Conservation (phyloP, 257 asterid species). For the Nicotiana tabacum region DNA sequence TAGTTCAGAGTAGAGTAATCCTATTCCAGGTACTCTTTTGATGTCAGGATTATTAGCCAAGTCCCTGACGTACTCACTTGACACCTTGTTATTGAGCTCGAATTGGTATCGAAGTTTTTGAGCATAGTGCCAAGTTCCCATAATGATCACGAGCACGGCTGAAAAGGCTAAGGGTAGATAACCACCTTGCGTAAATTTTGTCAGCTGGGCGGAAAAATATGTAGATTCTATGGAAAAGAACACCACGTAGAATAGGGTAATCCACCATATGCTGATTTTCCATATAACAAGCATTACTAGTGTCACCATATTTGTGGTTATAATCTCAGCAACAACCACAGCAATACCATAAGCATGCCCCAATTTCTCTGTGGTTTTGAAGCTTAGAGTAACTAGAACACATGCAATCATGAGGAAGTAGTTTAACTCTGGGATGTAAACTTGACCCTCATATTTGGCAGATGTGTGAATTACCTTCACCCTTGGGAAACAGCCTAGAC, state of each 20-base stretch:
- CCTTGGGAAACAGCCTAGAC: constrained; percentile 62
- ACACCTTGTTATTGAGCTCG: constrained; percentile 60
- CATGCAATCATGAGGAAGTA: constrained; percentile 70
- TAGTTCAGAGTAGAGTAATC: constrained; percentile 53
- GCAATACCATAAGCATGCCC: constrained; percentile 85
- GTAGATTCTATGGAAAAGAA: constrained; percentile 32
- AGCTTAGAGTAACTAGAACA: constrained; percentile 38
- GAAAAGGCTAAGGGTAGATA: constrained; percentile 57
- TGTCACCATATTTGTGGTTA: constrained; percentile 49
- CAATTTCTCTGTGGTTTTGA: constrained; percentile 49
- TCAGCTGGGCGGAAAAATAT: constrained; percentile 46
- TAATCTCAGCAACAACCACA: constrained; percentile 60
- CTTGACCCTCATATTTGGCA: constrained; percentile 59
- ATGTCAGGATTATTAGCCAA: constrained; percentile 26
- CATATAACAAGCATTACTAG: constrained; percentile 60
- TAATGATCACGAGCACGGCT: constrained; percentile 34
- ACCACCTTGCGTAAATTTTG: constrained; percentile 66
- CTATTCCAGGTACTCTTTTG: constrained; percentile 55
- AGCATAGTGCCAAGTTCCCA: constrained; percentile 66
- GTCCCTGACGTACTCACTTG: constrained; percentile 32
- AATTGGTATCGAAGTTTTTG: constrained; percentile 45
- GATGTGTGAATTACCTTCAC: constrained; percentile 72
- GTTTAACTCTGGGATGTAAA: constrained; percentile 70
- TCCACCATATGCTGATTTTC: constrained; percentile 55
- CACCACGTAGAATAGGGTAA: constrained; percentile 30